These are phyloP conservation scores for Helminthosporium solani DNA, from an alignment of 2,329 filamentous ascomycete genomes.

Conservation along the genomic window DNA sequence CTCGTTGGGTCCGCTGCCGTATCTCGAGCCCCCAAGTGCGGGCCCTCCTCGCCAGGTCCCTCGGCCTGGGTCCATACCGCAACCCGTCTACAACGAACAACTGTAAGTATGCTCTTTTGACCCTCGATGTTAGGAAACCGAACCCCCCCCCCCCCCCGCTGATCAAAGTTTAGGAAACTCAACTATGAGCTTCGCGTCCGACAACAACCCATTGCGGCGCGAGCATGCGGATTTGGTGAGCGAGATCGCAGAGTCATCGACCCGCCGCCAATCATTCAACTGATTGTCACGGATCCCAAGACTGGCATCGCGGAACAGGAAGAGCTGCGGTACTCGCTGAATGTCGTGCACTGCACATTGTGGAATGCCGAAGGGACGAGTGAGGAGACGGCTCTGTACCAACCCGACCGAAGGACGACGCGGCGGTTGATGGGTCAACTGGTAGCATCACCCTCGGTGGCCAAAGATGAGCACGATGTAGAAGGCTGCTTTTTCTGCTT, in stretches of 20 bases:
- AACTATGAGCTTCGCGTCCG: constrained; percentile 61
- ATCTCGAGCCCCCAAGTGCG: constrained; percentile 32
- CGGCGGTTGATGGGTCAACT: constrained; percentile 77
- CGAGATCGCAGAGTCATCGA: constrained; percentile 79
- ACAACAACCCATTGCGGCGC: constrained; percentile 75
- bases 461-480: constrained; percentile 68
- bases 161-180: constrained; percentile 34
- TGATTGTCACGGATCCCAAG: constrained; percentile 62
- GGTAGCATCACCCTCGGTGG: constrained; percentile 74
- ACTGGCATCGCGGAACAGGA: constrained; percentile 52
- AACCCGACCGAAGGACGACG: constrained; percentile 70
- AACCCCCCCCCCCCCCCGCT: too few relatives aligned
- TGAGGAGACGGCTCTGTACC: constrained; percentile 68
- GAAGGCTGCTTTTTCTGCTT: constrained; percentile 87
- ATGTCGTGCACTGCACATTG: constrained; percentile 75
- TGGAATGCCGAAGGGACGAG: constrained; percentile 67
- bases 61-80: constrained; percentile 40
- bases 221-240: constrained; percentile 81
- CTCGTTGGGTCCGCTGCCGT: constrained; percentile 34
- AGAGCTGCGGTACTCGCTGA: constrained; percentile 65
- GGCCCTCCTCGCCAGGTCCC: constrained; percentile 38
- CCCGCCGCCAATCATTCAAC: constrained; percentile 78
- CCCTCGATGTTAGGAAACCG: constrained; percentile 16
- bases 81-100: constrained; percentile 42
- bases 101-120: constrained; percentile 36